phyloP scores from a whole-genome alignment of 352 stramenopile genomes.

The Pelagophyceae sp. region DNA sequence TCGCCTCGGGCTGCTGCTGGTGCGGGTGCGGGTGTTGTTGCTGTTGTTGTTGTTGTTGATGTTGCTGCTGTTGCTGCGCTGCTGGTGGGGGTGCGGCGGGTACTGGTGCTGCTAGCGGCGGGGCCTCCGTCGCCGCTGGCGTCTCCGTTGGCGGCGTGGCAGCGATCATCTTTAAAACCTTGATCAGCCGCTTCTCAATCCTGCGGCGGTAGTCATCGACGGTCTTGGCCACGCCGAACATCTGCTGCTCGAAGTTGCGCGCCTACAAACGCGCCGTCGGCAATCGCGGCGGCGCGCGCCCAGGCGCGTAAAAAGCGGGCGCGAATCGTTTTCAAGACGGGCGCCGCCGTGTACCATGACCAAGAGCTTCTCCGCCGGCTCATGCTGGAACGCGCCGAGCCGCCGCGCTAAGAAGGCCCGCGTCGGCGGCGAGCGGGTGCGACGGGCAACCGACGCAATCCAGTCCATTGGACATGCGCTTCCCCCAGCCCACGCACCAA shows the following conservation, averaged over 20 bases:
- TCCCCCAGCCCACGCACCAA: too few species aligned
- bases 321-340: too few species aligned
- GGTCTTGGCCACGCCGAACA: background rate
- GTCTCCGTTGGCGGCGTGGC: background rate
- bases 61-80: background rate
- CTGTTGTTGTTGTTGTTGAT: background rate
- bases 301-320: too few species aligned
- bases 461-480: too few species aligned
- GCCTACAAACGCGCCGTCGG: background rate
- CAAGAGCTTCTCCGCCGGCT: too few species aligned
- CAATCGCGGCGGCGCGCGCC: too few species aligned
- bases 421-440: too few species aligned
- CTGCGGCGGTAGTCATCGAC: background rate
- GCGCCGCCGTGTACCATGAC: too few species aligned
- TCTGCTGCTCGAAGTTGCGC: background rate
- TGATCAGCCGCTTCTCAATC: conserved; percentile 1
- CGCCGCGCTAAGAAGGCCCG: too few species aligned
- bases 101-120: background rate
- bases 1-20: background rate
- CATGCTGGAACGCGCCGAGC: too few species aligned
- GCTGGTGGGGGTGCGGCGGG: background rate
- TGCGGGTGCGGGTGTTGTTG: background rate
- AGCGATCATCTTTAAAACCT: background rate
- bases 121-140: background rate
- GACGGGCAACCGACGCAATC: too few species aligned